Evolutionary conservation across 2,329 filamentous ascomycete species (phyloP), one percentile per base, ranked within the genome.

Genomic region (Lachnellula arida): DNA sequence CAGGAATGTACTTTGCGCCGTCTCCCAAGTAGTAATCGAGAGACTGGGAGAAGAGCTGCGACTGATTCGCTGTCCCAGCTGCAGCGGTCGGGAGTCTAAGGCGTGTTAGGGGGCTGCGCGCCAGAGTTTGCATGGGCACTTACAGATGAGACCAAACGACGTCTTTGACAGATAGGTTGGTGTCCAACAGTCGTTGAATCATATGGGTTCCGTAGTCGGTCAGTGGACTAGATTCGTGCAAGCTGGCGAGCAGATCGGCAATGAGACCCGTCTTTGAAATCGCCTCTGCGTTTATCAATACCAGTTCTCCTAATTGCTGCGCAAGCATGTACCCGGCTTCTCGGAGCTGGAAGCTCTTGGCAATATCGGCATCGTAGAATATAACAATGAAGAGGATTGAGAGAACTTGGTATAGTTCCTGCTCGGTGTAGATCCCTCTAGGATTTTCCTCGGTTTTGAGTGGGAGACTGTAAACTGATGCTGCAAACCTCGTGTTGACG

Each of bases 11-110:
- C 12, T 74, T 62, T 53, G 75, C 71, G 62, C 82, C 81, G 34
- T 80, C 72, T 0, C 81, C 80, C 5, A 91, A 77, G 67, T 88
- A 91, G 72, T 82, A 91, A 67, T 91, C 87, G 17, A 91, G 75
- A 2, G 87, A 78, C 73, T 89, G 86, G 1, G 86, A 82, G 67
- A 91, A 90, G 64, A 87, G 76, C 65, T 88, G 82, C 1, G 81
- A 84, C 68, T 91, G 86, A 64, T 84, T 88, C 1, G 88, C 84
- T 7, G 89, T 84, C 70, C 87, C 80, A 1, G 85, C 81, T 4
- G 79, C 79, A 0, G 84, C 82, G 0, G 84, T 84, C 0, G 88
- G 88, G 28, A 70, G 47, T 39, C 65, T 68, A 46, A 4, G 3
- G 17, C 17, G 9, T 15, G 35, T 60, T 22, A 59, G 53, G 12